These are phyloP conservation scores for Microdochium nivale DNA, from an alignment of 2,329 filamentous ascomycete species.

Conservation along the genomic window DNA sequence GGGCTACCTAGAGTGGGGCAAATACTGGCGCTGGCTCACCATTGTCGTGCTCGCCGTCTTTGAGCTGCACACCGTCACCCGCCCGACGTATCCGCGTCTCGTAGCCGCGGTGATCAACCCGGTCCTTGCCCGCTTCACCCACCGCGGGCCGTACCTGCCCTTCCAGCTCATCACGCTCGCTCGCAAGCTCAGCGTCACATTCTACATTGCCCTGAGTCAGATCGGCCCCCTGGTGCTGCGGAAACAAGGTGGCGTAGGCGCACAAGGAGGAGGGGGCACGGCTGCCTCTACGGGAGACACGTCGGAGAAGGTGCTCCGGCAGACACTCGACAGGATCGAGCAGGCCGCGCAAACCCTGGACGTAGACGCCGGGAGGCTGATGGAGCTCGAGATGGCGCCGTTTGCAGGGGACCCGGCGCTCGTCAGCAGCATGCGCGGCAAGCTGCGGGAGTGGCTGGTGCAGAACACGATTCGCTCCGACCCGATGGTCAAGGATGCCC, in stretches of 20 bases:
- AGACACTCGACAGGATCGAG: conserved; percentile 62
- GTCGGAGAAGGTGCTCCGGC: conserved; percentile 42
- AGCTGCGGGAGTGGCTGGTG: conserved; percentile 79
- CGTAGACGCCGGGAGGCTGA: conserved; percentile 57
- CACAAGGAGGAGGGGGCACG: conserved; percentile 18
- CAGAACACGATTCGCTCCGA: conserved; percentile 76
- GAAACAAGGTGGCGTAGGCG: conserved; percentile 7
- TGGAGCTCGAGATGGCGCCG: conserved; percentile 73
- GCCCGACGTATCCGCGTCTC: conserved; percentile 40
- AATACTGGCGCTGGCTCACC: conserved; percentile 57
- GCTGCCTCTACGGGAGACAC: conserved; percentile 20
- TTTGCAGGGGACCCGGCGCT: conserved; percentile 64
- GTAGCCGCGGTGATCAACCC: conserved; percentile 36
- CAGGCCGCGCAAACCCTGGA: conserved; percentile 51
- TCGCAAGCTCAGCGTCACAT: conserved; percentile 66
- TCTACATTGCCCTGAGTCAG: conserved; percentile 78
- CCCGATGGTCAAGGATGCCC: conserved; percentile 72
- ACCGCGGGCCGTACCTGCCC: conserved; percentile 61
- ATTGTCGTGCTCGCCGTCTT: conserved; percentile 44
- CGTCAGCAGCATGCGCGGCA: conserved; percentile 56
- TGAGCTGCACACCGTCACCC: conserved; percentile 47
- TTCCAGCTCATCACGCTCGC: conserved; percentile 75
- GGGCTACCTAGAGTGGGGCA: conserved; percentile 60
- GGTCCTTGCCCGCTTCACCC: conserved; percentile 25
- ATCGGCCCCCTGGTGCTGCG: conserved; percentile 56